Evolutionary conservation across 768 basidiomycete species (phyloP).

Genomic region (Trametes elegans): DNA sequence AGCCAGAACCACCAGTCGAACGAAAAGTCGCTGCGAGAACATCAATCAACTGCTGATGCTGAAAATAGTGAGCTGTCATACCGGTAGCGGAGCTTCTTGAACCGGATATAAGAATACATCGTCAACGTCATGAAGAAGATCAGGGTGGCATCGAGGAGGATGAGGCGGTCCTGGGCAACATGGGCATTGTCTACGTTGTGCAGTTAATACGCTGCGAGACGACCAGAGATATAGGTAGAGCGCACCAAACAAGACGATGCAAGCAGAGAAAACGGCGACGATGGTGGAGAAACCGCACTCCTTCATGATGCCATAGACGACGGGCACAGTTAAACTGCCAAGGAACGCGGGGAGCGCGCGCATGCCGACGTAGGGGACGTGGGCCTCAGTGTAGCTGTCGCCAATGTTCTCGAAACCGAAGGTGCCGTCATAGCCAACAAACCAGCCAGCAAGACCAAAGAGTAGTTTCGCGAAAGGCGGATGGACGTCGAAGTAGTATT

Average conservation of each 20-base stretch:
- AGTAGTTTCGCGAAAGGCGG: constrained; percentile 96
- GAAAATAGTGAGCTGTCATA: constrained; percentile 35
- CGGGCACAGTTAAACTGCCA: constrained; percentile 84
- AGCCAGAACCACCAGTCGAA: constrained; percentile 96
- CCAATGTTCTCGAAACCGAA: constrained; percentile 96
- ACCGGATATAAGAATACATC: constrained; percentile 89
- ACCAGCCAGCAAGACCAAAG: constrained; percentile 93
- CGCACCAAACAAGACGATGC: constrained; percentile 84
- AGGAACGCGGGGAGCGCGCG: constrained; percentile 89
- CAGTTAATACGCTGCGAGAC: neutral
- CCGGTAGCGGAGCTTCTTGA: constrained; percentile 91
- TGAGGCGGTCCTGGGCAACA: constrained; percentile 92
- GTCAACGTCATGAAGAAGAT: constrained; percentile 96
- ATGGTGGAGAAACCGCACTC: constrained; percentile 94
- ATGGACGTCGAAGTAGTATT: constrained; percentile 99
- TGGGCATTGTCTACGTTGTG: constrained; percentile 85
- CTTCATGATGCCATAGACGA: constrained; percentile 97
- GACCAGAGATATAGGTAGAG: constrained; percentile 11
- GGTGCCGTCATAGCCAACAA: constrained; percentile 92
- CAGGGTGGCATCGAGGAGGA: constrained; percentile 89
- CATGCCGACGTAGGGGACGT: constrained; percentile 94
- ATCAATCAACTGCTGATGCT: constrained; percentile 1
- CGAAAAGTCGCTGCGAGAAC: constrained; percentile 69
- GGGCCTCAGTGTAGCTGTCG: constrained; percentile 81
- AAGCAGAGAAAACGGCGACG: constrained; percentile 87